A percentile compares a stretch with the other conserved stretches of the same genome.
phyloP scores from a whole-genome alignment of 2,329 filamentous ascomycete genomes.

The Fusarium marasasianum region DNA sequence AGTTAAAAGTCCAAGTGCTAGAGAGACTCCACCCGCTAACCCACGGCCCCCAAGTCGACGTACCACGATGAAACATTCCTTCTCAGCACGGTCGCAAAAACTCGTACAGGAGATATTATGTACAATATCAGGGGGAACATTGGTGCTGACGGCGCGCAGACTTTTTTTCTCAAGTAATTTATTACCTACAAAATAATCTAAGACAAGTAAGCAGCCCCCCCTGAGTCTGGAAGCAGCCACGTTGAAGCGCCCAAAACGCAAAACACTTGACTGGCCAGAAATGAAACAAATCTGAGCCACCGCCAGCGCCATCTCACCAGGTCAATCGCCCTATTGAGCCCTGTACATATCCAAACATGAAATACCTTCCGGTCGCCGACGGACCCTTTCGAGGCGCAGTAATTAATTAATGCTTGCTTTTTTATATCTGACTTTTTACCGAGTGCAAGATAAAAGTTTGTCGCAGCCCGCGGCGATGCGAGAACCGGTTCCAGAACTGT shows the following conservation, averaged over 20 bases:
- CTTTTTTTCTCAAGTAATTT: neutral
- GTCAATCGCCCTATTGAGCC: neutral
- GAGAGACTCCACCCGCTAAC: neutral
- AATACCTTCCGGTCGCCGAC: neutral
- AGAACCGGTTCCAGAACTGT: constrained; percentile 1
- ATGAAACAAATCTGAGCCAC: constrained; percentile 8
- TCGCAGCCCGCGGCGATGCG: neutral
- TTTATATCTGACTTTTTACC: neutral
- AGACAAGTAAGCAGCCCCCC: neutral
- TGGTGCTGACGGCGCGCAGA: neutral
- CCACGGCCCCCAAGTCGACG: neutral
- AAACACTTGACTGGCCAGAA: constrained; percentile 18
- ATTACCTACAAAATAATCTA: neutral
- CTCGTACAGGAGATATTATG: constrained; percentile 1
- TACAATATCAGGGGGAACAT: neutral
- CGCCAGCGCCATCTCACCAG: neutral
- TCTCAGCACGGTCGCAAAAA: neutral
- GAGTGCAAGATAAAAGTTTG: neutral
- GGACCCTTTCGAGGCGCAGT: neutral
- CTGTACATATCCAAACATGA: neutral
- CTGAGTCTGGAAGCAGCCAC: constrained; percentile 7
- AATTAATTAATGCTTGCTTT: neutral
- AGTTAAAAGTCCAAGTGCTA: neutral
- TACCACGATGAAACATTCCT: constrained; percentile 27
- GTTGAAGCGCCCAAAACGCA: constrained; percentile 1